Evolutionary conservation across 331 rosid species (phyloP), one percentile per base, ranked within the genome.

Genomic region (Cydonia oblonga): DNA sequence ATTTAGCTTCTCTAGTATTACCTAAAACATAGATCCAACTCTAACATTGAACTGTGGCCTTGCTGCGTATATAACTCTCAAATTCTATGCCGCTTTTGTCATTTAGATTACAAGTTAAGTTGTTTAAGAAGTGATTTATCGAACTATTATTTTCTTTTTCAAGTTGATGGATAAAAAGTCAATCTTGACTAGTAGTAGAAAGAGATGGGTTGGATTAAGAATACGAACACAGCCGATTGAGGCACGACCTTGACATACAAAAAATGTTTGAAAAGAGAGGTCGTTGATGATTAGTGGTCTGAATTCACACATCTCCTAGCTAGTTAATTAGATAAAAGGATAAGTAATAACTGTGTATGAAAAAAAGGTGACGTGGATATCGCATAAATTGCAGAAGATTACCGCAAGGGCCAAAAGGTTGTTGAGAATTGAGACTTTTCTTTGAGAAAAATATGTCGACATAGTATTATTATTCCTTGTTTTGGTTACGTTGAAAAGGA

Each of bases 321-420:
- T 9, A 1, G 75, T 9, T 32, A 19, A 1, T 4, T 10, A 25
- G n/a, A 71, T 6, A 74, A 42, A 59, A 25, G 4, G 32, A 59
- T 25, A 14, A 46, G 53, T 46, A 15, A 15, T 46, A 46, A 46
- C 3, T 2, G 1, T 26, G 35, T 11, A 62, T 33, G 76, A 80
- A 85, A 80, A 38, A 83, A 54, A 29, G 74, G 14, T 76, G 82
- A 65, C 6, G 78, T 70, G 75, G 85, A 60, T 61, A 57, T 66
- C 64, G 4, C 4, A 38, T 38, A 38, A 15, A 46, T 46, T 46
- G 53, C 9, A 15, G 19, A 15, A 46, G 53, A 46, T 46, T 5
- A 46, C n/a, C 3, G 10, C 42, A 38, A 38, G 4, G 4, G 13
- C 42, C 42, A 38, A 38, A 38, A 38, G 4, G 42, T 38, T 13